Conservation (phyloP, 179 eudicot species). For the Actinidia polygama region DNA sequence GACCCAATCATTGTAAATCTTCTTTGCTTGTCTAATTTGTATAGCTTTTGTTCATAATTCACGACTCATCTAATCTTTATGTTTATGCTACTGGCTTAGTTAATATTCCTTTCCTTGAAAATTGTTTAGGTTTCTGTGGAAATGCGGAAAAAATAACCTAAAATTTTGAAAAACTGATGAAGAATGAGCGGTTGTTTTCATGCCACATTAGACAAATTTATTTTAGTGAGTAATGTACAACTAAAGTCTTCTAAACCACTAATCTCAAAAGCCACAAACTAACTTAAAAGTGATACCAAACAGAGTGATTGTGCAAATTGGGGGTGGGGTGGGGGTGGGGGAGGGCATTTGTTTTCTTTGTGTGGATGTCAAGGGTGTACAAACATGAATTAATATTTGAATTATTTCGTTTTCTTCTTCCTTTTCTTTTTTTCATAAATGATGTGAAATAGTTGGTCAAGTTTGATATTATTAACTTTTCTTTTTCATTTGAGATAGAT, state of each 20-base stretch:
- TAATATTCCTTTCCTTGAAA: background rate
- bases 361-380: background rate
- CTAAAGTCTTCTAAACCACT: too few relatives aligned
- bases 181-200: too few relatives aligned
- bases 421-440: background rate
- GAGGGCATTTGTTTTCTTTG: background rate
- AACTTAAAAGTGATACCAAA: too few relatives aligned
- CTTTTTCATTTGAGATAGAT: background rate
- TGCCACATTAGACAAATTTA: too few relatives aligned
- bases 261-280: too few relatives aligned
- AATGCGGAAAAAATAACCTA: too few relatives aligned
- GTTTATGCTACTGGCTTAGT: background rate
- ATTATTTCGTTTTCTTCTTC: background rate
- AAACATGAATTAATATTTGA: background rate
- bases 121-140: background rate
- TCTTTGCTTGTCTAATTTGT: background rate
- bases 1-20: conserved; percentile 79
- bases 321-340: background rate
- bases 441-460: background rate
- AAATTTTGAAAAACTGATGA: background rate
- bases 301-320: background rate
- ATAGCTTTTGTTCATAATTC: background rate
- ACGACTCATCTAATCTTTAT: background rate
- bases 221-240: too few relatives aligned
- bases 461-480: background rate